A percentile compares a stretch with the other conserved stretches of the same genome.
These are phyloP conservation scores for Saccharomycopsis hybrid DNA, from an alignment of 1,139 yeast species.

Conservation along the genomic window DNA sequence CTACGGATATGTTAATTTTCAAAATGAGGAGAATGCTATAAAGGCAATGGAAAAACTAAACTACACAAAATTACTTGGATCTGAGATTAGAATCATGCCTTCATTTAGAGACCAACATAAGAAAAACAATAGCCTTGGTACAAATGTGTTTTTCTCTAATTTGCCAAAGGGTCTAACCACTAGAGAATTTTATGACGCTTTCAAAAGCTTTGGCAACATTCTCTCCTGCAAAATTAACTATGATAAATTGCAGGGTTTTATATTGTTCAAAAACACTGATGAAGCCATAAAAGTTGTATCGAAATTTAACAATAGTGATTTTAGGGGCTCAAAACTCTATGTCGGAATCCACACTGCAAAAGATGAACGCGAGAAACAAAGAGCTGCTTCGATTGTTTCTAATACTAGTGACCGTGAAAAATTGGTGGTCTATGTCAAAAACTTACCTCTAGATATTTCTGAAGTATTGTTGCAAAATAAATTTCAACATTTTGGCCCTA, in stretches of 20 bases:
- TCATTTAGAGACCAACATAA: slow-evolving; percentile 35
- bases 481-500: slow-evolving; percentile 37
- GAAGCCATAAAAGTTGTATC: slow-evolving; percentile 37
- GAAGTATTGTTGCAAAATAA: slow-evolving; percentile 32
- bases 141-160: slow-evolving; percentile 36
- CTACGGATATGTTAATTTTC: slow-evolving; percentile 47
- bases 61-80: slow-evolving; percentile 34
- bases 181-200: slow-evolving; percentile 38
- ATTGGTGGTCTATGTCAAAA: slow-evolving; percentile 37
- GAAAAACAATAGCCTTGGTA: slow-evolving; percentile 30
- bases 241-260: slow-evolving; percentile 39
- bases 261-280: slow-evolving; percentile 35
- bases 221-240: slow-evolving; percentile 40
- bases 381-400: slow-evolving; percentile 20
- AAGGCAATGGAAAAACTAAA: slow-evolving; percentile 39
- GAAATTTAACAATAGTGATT: slow-evolving; percentile 28
- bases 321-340: slow-evolving; percentile 30
- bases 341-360: slow-evolving; percentile 42
- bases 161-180: slow-evolving; percentile 34
- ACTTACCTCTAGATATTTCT: slow-evolving; percentile 35
- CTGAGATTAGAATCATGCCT: slow-evolving; percentile 47
- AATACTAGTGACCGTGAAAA: slow-evolving; percentile 24
- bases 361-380: slow-evolving; percentile 29
- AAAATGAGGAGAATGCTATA: slow-evolving; percentile 32
- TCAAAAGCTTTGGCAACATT: slow-evolving; percentile 36